Evolutionary conservation across 169 alveolate species (phyloP).

Genomic region (Cardiosporidium cionae): DNA sequence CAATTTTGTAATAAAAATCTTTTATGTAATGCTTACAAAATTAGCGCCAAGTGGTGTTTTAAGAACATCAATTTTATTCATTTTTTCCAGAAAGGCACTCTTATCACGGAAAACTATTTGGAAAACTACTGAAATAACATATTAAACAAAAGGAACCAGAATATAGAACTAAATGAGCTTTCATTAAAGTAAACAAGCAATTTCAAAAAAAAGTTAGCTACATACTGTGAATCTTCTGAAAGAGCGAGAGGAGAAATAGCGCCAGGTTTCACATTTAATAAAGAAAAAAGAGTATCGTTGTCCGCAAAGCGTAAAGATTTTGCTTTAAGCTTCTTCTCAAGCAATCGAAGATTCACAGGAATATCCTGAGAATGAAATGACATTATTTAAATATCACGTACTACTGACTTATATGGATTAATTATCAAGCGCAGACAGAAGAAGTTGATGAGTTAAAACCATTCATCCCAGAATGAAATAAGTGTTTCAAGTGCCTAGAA

Average conservation of each 20-base stretch:
- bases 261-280: slow-evolving; percentile 52
- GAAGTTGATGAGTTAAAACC: background rate
- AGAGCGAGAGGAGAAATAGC: slow-evolving; percentile 60
- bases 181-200: slow-evolving; percentile 40
- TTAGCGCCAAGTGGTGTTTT: background rate
- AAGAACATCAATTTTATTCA: background rate
- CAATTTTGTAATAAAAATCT: background rate
- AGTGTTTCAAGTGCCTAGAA: background rate
- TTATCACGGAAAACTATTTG: background rate
- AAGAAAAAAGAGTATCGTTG: slow-evolving; percentile 44
- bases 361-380: slow-evolving; percentile 21
- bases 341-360: slow-evolving; percentile 42
- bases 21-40: background rate
- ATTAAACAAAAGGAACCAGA: slow-evolving; percentile 26
- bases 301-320: slow-evolving; percentile 61
- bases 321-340: slow-evolving; percentile 48
- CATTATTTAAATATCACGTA: too few relatives aligned
- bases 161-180: slow-evolving; percentile 29
- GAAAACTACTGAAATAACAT: slow-evolving; percentile 25
- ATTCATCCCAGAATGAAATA: background rate
- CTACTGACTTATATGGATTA: too few relatives aligned
- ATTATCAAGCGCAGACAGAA: background rate
- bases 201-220: slow-evolving; percentile 36
- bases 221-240: slow-evolving; percentile 48
- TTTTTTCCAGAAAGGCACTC: background rate